Base-by-base conservation (phyloP, 371 early-diverging fungal genomes). In the Furculomyces boomerangus region DNA sequence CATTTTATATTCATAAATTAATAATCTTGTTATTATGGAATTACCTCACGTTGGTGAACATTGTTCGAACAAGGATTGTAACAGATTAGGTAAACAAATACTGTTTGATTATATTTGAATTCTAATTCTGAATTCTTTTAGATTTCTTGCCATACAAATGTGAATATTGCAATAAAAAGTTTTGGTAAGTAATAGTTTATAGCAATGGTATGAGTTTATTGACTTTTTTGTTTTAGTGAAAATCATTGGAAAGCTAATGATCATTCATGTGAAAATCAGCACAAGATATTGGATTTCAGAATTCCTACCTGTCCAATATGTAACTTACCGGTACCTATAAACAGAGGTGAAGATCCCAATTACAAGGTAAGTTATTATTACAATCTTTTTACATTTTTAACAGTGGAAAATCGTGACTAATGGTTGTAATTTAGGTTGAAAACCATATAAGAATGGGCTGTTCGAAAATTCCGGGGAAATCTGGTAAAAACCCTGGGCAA, bases 261-360 rank as follows among this genome's bases (percentile, higher is more conserved):
- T 1, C 67, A 67, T 30, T n/a, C 24, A 25, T 67, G 67, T 41
- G 14, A 59, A 7, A 51, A 55, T 18, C 45, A 55, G 13, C 32
- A 67, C 37, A 55, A 50, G n/a, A 37, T 59, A 1, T 41, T 55
- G 7, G 67, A 67, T 52, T 47, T 61, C 25, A 57, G 55, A n/a
- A 64, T 67, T 8, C 67, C 67, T 8, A 61, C 51, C 50, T 67
- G 67, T 32, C 67, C 67, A 27, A 45, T 64, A 20, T 67, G 67
- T 53, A 55, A 57, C 27, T 40, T 59, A n/a, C 54, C 61, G 13
- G 43, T 67, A 1, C 61, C 67, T 1, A 37, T 62, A 28, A 58
- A 54, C 3, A 54, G 60, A 1, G 59, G 62, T 16, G 67, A 67
- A 44, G 51, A 64, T 49, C 65, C 67, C 2, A 62, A 67, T 35